Base-by-base conservation (phyloP, 257 asterid species). In the Nicotiana attenuata region DNA sequence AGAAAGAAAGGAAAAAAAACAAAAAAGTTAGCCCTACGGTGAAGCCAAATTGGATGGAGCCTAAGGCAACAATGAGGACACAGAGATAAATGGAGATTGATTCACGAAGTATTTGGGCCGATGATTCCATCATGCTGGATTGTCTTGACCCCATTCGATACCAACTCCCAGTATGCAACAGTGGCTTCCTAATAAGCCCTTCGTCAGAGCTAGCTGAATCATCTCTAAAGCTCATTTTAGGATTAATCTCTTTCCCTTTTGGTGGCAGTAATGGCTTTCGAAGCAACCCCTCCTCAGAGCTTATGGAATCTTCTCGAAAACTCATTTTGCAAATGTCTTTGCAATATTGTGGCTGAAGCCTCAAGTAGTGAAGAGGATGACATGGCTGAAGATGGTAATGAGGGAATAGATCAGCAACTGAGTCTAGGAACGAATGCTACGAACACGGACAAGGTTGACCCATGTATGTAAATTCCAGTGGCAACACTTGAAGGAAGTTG, bases 101-200 rank as follows among this genome's bases (percentile, higher is more conserved):
- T 71, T 91, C 97, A 1, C 91, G 89, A 61, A 90, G 52, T 53
- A 86, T 82, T 65, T 86, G 88, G 31, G 87, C 52, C 1, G 98
- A 90, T 17, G 98, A 90, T 82, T 86, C 86, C 88, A 92, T 80
- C 16, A 85, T 86, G 87, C 97, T 91, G 84, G 92, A 87, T 76
- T 87, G 92, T 17, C 93, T 88, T 28, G 93, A 87, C 11, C 91
- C 87, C 92, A 90, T 84, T 35, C 95, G 88, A 82, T 94, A 94
- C 97, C 98, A 91, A 84, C 98, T 94, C 26, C 97, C 96, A 0
- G 96, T 93, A 82, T 93, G 97, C 84, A 94, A 63, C 59, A 88
- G 82, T 77, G 98, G 97, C 94, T 89, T 92, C 38, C 91, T 89
- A 57, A 88, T 89, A 57, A 88, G 82, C 87, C 96, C 98, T 86